phyloP scores from a whole-genome alignment of 169 alveolate genomes.

The Ophryocystis elektroscirrha region DNA sequence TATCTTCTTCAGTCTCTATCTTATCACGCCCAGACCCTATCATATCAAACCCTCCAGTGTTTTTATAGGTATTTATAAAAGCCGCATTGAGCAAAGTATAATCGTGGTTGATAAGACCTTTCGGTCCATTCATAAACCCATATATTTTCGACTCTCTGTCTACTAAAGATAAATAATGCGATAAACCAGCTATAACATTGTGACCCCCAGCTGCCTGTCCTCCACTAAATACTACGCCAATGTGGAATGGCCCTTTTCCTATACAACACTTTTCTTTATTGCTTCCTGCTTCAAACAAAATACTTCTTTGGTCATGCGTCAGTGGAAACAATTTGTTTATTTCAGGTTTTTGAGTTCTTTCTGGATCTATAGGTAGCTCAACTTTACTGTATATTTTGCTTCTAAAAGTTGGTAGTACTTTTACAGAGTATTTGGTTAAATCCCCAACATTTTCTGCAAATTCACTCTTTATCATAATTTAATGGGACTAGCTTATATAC shows the following conservation, averaged over 20 bases:
- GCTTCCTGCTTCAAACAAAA: too few relatives aligned
- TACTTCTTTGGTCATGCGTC: too few relatives aligned
- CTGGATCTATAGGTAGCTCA: too few relatives aligned
- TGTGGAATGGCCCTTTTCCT: conserved; percentile 11
- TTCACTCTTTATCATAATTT: too few relatives aligned
- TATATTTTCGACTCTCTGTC: conserved; percentile 62
- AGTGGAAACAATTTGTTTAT: too few relatives aligned
- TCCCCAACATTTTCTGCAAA: too few relatives aligned
- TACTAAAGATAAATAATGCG: conserved; percentile 59
- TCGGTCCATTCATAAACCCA: conserved; percentile 78
- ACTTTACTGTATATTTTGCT: too few relatives aligned
- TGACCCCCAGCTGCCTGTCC: conserved; percentile 99
- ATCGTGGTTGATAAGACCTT: conserved; percentile 68
- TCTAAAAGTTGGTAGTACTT: too few relatives aligned
- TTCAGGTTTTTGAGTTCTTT: too few relatives aligned
- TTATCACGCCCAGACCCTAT: conserved; percentile 88
- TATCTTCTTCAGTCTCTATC: conserved; percentile 68
- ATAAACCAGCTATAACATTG: conserved; percentile 86
- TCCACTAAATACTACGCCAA: conserved; percentile 88
- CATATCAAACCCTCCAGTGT: conserved; percentile 94
- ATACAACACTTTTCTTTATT: neutral
- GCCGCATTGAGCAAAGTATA: conserved; percentile 65
- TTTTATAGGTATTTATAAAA: conserved; percentile 72
- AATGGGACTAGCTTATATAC: too few relatives aligned
- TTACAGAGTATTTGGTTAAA: too few relatives aligned